Evolutionary conservation across 768 basidiomycete genomes (phyloP), one percentile per base, ranked within the genome.

Genomic region (Xerocomus spinulosus): DNA sequence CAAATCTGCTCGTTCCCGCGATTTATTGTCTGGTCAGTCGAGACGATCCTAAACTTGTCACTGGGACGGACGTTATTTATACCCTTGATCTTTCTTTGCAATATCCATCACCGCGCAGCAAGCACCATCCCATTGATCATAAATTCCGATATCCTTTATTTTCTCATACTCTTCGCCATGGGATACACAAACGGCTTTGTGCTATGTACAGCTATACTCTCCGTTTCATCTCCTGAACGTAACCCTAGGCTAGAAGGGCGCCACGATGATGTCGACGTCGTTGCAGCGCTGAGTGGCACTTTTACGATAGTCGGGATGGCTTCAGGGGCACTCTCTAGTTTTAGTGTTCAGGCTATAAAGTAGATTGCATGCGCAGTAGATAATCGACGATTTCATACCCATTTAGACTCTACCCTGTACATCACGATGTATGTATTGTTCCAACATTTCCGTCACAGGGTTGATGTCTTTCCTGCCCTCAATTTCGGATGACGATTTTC

Each of bases 11-110:
- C 82, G 5, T 73, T 81, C 57, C 82, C 83, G 3, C 61, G 61
- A 13, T 68, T 91, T 26, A 67, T 81, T 20, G 69, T 89, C 39
- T 90, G 87, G 79, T 81, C 80, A 9, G 75, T 79, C 5, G 73
- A 71, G 14, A 74, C 73, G n/a, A 75, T 92, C 23, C 63, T 89
- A 15, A 57, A 64, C 7, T 62, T 87, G 9, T 85, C 89, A 14
- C 59, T 85, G 26, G 65, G 77, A 3, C 81, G 92, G 42, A 85
- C 82, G 2, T 62, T 89, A 26, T 92, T 93, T 69, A 79, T 95
- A 45, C 89, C 89, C 23, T 61, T 92, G 35, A 87, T 95, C 67
- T 74, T 93, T 13, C 72, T 85, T 67, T 92, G 91, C 74, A 94
- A 94, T 61, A 68, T 92, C 36, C 80, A 83, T 53, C 76, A 76